Evolutionary conservation across 257 asterid species (phyloP), one percentile per base, ranked within the genome.

Genomic region (Nemophila menziesii): DNA sequence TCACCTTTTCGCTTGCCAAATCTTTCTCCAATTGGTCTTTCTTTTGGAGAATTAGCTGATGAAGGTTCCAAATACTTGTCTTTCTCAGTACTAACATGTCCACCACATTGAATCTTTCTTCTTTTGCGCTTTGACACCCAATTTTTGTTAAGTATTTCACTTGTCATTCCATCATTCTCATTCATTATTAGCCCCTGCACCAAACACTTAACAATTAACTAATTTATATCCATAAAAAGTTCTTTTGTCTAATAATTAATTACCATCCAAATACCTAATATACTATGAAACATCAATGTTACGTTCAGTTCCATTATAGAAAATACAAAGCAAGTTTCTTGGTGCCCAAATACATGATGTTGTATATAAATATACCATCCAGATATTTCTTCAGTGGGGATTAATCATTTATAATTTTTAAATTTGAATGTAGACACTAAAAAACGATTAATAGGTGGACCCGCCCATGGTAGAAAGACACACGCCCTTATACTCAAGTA

Each of bases 121-220:
- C 90, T 71, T 61, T 75, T 82, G 56, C 92, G 75, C 67, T 82
- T 82, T 62, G 68, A 54, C 56, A 73, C 79, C 93, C 93, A 75
- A 56, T 82, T 66, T 61, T 76, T 54, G 45, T 75, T 68, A 44
- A 78, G 67, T 65, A 70, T 60, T 56, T 61, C 57, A 51, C 77
- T 64, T 40, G 73, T 54, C 54, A 52, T 66, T 59, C 71, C 49
- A 59, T 62, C 69, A 54, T 66, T 61, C 48, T 66, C 79, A 65
- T 73, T 73, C 92, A 78, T 73, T 67, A 45, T 34, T 43, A 53
- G 55, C 48, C 62, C 58, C 47, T 11, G 50, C 39, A n/a, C 46
- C 52, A 14, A 36, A 50, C 55, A 58, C 44, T 51, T 57, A 62
- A n/a, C n/a, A n/a, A n/a, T n/a, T n/a, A n/a, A n/a, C n/a, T 48